Percentiles rank a stretch among this genome's conserved stretches.
These are phyloP conservation scores for Candida buenavistaensis DNA, from an alignment of 1,139 yeast genomes.

Conservation along the genomic window DNA sequence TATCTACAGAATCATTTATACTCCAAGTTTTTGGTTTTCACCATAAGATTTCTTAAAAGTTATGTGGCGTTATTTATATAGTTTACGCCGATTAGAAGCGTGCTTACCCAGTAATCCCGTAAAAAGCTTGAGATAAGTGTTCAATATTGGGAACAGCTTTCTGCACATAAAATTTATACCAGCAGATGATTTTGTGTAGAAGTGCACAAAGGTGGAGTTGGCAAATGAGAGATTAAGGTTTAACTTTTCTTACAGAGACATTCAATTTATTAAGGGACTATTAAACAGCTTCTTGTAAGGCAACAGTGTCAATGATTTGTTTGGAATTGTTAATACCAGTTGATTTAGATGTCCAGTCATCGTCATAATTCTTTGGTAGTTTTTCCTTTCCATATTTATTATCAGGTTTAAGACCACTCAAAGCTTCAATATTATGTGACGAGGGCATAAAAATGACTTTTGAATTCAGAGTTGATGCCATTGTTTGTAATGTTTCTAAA, in stretches of 20 bases:
- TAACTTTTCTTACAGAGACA: background rate
- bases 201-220: background rate
- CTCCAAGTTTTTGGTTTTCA: too few relatives aligned
- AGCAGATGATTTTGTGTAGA: too few relatives aligned
- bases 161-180: background rate
- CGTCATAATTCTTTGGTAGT: slow-evolving; percentile 17
- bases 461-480: slow-evolving; percentile 63
- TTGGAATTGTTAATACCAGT: slow-evolving; percentile 10
- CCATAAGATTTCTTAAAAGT: too few relatives aligned
- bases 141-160: background rate
- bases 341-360: slow-evolving; percentile 16
- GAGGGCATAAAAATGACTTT: slow-evolving; percentile 78
- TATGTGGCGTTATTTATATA: too few relatives aligned
- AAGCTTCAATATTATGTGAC: slow-evolving; percentile 42
- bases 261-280: too few relatives aligned
- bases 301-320: slow-evolving; percentile 24
- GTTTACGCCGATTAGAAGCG: too few relatives aligned
- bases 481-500: slow-evolving; percentile 75
- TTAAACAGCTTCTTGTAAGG: slow-evolving; percentile 31
- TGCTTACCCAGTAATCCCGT: too few relatives aligned
- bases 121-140: too few relatives aligned
- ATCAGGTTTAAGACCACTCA: slow-evolving; percentile 18
- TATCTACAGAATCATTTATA: too few relatives aligned
- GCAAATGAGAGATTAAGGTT: background rate
- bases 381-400: slow-evolving; percentile 12